Conservation (phyloP, 345 rosid species). For the Odontarrhena argentea region DNA sequence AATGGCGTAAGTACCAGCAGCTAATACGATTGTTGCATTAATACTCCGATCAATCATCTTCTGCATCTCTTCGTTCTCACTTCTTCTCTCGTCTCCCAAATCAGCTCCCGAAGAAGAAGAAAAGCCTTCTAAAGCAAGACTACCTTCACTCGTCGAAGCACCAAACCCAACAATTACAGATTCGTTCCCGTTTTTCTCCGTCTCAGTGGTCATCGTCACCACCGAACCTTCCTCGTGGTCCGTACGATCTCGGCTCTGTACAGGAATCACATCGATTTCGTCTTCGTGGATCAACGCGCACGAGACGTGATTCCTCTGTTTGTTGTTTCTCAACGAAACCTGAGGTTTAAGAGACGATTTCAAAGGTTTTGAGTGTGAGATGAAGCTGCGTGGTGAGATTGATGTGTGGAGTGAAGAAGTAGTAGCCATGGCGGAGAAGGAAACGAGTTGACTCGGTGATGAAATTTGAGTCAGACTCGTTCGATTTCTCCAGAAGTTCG, state of each 20-base stretch:
- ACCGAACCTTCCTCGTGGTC: conserved; percentile 62
- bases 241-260: conserved; percentile 56
- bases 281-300: conserved; percentile 48
- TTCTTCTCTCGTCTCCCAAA: conserved; percentile 38
- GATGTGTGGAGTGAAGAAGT: conserved; percentile 57
- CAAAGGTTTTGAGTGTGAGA: conserved; percentile 56
- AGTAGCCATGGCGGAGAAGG: conserved; percentile 58
- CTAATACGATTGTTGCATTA: conserved; percentile 78
- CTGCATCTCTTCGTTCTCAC: conserved; percentile 50
- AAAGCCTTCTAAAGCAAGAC: conserved; percentile 78
- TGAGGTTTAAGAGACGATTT: conserved; percentile 46
- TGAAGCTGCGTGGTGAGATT: conserved; percentile 56
- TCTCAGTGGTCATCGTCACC: conserved; percentile 40
- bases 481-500: conserved; percentile 42
- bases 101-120: conserved; percentile 43
- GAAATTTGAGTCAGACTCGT: conserved; percentile 23
- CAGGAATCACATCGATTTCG: conserved; percentile 63
- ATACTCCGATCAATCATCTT: conserved; percentile 66
- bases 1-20: conserved; percentile 78
- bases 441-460: conserved; percentile 48
- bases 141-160: conserved; percentile 53
- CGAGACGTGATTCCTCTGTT: conserved; percentile 46
- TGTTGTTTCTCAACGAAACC: conserved; percentile 47
- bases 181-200: conserved; percentile 53
- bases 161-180: conserved; percentile 67